Percentiles rank a stretch among this genome's conserved stretches.
Conservation (phyloP, 805 yeast genomes). For the Barnettozyma pratensis region DNA sequence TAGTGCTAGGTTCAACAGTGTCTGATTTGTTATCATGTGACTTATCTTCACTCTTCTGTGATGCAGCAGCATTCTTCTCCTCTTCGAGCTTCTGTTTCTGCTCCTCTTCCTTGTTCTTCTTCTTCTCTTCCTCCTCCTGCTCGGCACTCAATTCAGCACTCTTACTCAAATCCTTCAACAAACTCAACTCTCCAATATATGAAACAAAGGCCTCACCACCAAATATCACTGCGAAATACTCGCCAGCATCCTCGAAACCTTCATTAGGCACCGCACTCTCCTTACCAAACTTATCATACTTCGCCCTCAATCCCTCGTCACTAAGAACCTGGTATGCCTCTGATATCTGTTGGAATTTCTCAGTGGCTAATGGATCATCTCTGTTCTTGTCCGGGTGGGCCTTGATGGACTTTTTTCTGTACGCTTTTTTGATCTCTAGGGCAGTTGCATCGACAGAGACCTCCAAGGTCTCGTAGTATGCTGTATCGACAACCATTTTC, state of each 20-base stretch:
- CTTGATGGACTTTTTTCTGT: slow-evolving; percentile 68
- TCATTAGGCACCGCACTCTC: slow-evolving; percentile 66
- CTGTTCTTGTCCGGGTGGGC: slow-evolving; percentile 83
- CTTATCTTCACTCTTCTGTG: no score
- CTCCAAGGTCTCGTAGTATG: slow-evolving; percentile 64
- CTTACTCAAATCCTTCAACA: slow-evolving; percentile 71
- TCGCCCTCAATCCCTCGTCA: slow-evolving; percentile 55
- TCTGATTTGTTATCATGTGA: neutral
- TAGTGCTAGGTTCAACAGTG: neutral
- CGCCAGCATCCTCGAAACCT: slow-evolving; percentile 70
- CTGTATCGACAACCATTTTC: slow-evolving; percentile 65
- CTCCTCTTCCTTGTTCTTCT: slow-evolving; percentile 27
- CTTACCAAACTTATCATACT: slow-evolving; percentile 72
- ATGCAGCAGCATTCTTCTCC: neutral
- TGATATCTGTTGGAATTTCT: slow-evolving; percentile 52
- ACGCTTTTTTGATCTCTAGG: slow-evolving; percentile 71
- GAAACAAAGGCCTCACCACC: slow-evolving; percentile 88
- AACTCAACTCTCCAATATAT: slow-evolving; percentile 83
- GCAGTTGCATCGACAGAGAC: slow-evolving; percentile 55
- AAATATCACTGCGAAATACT: slow-evolving; percentile 64
- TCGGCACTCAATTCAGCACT: slow-evolving; percentile 46
- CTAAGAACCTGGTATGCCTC: slow-evolving; percentile 79
- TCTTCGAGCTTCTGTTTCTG: slow-evolving; percentile 10
- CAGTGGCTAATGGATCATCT: slow-evolving; percentile 69
- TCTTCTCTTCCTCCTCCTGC: slow-evolving; percentile 42